Evolutionary conservation across 306 rosid genomes (phyloP).

Genomic region (Rosa multiflora): DNA sequence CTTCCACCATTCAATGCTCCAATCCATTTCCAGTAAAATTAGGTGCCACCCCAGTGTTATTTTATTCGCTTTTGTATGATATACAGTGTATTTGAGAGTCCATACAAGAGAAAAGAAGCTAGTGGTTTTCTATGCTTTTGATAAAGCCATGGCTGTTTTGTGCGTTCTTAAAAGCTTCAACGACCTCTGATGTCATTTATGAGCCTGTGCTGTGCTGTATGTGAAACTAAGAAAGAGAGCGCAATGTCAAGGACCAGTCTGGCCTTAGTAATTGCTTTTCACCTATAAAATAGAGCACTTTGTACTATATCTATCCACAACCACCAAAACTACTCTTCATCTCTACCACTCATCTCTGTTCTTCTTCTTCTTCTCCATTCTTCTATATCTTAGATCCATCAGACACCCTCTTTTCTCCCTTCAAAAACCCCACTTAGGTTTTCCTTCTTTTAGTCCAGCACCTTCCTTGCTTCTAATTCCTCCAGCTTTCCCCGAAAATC

Average conservation of each 20-base stretch:
- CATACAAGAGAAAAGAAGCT: slow-evolving; percentile 19
- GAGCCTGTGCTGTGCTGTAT: slow-evolving; percentile 28
- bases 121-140: slow-evolving; percentile 3
- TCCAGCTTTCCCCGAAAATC: slow-evolving; percentile 12
- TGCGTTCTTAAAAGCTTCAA: slow-evolving; percentile 46
- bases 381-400: background rate
- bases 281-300: slow-evolving; percentile 73
- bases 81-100: slow-evolving; percentile 11
- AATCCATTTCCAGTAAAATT: slow-evolving; percentile 30
- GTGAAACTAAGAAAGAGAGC: slow-evolving; percentile 22
- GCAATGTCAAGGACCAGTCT: slow-evolving; percentile 41
- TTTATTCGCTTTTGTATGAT: background rate
- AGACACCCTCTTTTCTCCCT: background rate
- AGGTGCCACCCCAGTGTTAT: slow-evolving; percentile 30
- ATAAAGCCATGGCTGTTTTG: background rate
- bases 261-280: slow-evolving; percentile 58
- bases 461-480: background rate
- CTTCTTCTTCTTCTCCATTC: background rate
- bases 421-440: too few relatives aligned
- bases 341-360: background rate
- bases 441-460: background rate
- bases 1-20: slow-evolving; percentile 38
- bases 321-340: background rate
- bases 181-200: slow-evolving; percentile 64
- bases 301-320: slow-evolving; percentile 19